Evolutionary conservation across 352 stramenopile genomes (phyloP).

Genomic region (Pythium diclinum): DNA sequence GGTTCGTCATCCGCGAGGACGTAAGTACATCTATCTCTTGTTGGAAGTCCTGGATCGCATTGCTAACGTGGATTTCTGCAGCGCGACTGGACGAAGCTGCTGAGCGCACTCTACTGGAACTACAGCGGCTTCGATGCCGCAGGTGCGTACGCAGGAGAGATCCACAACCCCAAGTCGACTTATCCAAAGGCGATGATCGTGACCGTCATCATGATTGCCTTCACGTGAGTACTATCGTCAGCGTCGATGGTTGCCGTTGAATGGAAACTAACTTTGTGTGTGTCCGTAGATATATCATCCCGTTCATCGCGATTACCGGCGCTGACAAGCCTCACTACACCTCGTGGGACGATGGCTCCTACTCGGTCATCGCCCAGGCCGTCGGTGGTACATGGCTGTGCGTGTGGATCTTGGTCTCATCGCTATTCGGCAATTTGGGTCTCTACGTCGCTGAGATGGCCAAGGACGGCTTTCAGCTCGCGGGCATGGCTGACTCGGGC

Average conservation of each 20-base stretch:
- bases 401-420: constrained; percentile 77
- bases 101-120: constrained; percentile 97
- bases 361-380: constrained; percentile 80
- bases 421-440: constrained; percentile 86
- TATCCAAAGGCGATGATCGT: constrained; percentile 83
- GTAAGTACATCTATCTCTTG: constrained; percentile 26
- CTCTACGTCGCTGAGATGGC: constrained; percentile 95
- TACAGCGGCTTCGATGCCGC: constrained; percentile 94
- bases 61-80: too few species aligned
- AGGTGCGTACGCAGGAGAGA: constrained; percentile 91
- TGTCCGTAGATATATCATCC: constrained; percentile 59
- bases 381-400: constrained; percentile 84
- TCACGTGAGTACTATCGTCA: constrained; percentile 65
- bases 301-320: constrained; percentile 86
- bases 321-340: constrained; percentile 71
- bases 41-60: constrained; percentile 35
- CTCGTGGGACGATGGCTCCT: constrained; percentile 91
- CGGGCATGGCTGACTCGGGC: constrained; percentile 83
- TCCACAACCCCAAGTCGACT: constrained; percentile 73
- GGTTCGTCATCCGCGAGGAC: constrained; percentile 58
- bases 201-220: constrained; percentile 70
- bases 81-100: constrained; percentile 75
- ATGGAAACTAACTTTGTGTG: too few species aligned
- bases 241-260: too few species aligned
- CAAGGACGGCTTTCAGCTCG: constrained; percentile 90